Evolutionary conservation across 805 yeast species (phyloP).

Genomic region (Kodamaea restingae): DNA sequence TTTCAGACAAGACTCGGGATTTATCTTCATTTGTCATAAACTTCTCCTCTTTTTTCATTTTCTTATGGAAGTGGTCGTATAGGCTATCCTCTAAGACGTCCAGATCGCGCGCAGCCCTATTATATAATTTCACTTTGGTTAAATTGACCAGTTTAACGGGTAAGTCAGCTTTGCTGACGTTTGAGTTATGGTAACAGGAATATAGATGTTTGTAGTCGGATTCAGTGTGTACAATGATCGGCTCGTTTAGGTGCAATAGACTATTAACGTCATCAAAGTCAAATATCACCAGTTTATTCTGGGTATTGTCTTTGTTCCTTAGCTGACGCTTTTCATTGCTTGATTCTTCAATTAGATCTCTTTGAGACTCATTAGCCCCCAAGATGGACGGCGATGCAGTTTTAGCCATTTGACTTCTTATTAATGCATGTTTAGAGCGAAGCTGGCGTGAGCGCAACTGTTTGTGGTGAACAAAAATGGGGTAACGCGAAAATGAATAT

Average conservation of each 20-base stretch:
- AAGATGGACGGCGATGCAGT: background rate
- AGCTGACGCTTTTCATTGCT: slow-evolving; percentile 11
- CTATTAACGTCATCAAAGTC: slow-evolving; percentile 32
- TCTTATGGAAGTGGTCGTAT: slow-evolving; percentile 48
- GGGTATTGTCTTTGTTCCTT: slow-evolving; percentile 25
- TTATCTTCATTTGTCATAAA: slow-evolving; percentile 54
- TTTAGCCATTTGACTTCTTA: background rate
- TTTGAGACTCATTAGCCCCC: background rate
- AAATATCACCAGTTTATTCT: slow-evolving; percentile 21
- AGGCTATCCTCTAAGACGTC: slow-evolving; percentile 46
- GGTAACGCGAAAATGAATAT: background rate
- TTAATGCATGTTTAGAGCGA: background rate
- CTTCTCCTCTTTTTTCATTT: slow-evolving; percentile 62
- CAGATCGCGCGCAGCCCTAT: slow-evolving; percentile 4
- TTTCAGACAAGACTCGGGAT: slow-evolving; percentile 50
- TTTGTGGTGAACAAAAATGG: background rate
- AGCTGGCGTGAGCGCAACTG: background rate
- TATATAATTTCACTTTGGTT: slow-evolving; percentile 2
- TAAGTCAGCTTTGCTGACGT: slow-evolving; percentile 7
- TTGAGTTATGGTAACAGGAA: slow-evolving; percentile 13
- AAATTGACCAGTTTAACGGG: slow-evolving; percentile 11
- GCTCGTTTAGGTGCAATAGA: slow-evolving; percentile 19
- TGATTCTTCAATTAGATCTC: background rate
- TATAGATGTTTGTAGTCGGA: slow-evolving; percentile 11
- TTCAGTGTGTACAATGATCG: slow-evolving; percentile 14